phyloP scores from a whole-genome alignment of 768 basidiomycete genomes.

The Obba rivulosa region DNA sequence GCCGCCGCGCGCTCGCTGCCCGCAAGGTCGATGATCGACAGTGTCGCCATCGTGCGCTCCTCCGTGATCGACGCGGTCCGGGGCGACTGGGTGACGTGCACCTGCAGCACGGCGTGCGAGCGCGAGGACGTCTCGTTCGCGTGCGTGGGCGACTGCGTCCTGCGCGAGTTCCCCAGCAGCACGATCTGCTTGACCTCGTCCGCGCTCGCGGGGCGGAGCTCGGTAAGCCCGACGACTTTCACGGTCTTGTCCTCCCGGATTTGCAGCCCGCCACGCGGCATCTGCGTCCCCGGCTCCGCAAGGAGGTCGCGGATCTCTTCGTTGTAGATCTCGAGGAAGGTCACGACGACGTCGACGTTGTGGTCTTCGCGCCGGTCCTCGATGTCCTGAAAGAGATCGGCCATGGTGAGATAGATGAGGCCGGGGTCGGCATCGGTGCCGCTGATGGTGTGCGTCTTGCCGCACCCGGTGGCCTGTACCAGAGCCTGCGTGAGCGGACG shows the following conservation, averaged over 20 bases:
- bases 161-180: slow-evolving; percentile 76
- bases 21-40: slow-evolving; percentile 97
- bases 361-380: slow-evolving; percentile 82
- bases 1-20: slow-evolving; percentile 95
- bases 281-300: slow-evolving; percentile 56
- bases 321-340: slow-evolving; percentile 98
- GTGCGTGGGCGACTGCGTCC: slow-evolving; percentile 92
- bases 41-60: slow-evolving; percentile 78
- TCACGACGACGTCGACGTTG: slow-evolving; percentile 84
- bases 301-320: slow-evolving; percentile 97
- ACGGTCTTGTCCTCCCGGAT: slow-evolving; percentile 95
- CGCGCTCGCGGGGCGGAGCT: slow-evolving; percentile 74
- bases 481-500: background rate
- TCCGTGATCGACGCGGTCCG: slow-evolving; percentile 82
- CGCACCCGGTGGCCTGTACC: slow-evolving; percentile 97
- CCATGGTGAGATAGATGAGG: slow-evolving; percentile 95
- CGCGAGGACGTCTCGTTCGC: slow-evolving; percentile 96
- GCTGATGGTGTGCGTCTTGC: slow-evolving; percentile 98
- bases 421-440: slow-evolving; percentile 86
- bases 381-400: slow-evolving; percentile 91
- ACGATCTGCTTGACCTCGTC: slow-evolving; percentile 96
- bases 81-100: slow-evolving; percentile 85
- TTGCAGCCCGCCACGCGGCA: slow-evolving; percentile 80
- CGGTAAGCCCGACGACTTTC: slow-evolving; percentile 81
- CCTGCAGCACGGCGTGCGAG: slow-evolving; percentile 95